Evolutionary conservation across 371 early-diverging fungal species (phyloP).

Genomic region (Circinella minor): DNA sequence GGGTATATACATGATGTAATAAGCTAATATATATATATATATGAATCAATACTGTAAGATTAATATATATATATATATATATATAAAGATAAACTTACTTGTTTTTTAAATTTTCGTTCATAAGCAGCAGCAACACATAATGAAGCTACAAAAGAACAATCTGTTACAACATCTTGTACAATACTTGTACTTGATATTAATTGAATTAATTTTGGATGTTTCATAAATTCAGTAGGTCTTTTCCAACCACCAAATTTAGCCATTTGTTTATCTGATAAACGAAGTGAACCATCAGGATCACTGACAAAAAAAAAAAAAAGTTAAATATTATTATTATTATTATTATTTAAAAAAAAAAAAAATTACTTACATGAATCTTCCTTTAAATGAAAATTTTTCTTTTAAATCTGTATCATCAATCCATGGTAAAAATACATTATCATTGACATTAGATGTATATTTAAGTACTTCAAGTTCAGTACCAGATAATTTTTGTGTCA

Average conservation of each 20-base stretch:
- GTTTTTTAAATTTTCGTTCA: conserved; percentile 75
- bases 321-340: no score
- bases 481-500: conserved; percentile 33
- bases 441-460: conserved; percentile 73
- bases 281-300: conserved; percentile 77
- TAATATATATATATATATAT: conserved; percentile 17
- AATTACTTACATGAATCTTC: conserved; percentile 39
- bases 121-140: conserved; percentile 87
- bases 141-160: conserved; percentile 94
- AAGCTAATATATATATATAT: conserved; percentile 47
- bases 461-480: conserved; percentile 69
- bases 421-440: conserved; percentile 80
- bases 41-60: neutral
- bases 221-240: conserved; percentile 76
- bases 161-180: conserved; percentile 87
- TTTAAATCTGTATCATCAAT: conserved; percentile 62
- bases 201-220: conserved; percentile 66
- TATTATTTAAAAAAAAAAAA: neutral
- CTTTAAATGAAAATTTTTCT: conserved; percentile 60
- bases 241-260: conserved; percentile 82
- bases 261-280: conserved; percentile 77
- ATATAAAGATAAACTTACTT: conserved; percentile 30
- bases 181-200: conserved; percentile 65
- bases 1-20: conserved; percentile 90
- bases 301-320: conserved; percentile 14